A percentile compares a stretch with the other conserved stretches of the same genome.
Conservation (phyloP, 345 rosid species). For the Adansonia digitata region DNA sequence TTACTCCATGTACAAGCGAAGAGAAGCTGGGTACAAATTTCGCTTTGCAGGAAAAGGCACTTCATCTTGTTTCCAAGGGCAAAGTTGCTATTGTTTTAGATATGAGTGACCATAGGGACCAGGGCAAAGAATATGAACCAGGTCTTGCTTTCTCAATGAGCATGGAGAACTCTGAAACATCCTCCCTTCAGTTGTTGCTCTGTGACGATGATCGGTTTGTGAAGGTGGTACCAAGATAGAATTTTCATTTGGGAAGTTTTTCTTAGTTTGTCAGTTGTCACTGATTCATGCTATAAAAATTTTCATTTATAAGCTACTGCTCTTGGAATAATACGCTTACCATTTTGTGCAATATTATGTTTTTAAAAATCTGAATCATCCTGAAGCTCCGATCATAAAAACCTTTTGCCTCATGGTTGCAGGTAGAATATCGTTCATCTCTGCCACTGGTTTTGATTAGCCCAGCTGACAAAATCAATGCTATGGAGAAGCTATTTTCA, state of each 20-base stretch:
- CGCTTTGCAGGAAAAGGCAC: slow-evolving; percentile 46
- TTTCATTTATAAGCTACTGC: background rate
- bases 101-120: slow-evolving; percentile 27
- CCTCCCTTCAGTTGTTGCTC: slow-evolving; percentile 36
- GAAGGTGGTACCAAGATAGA: slow-evolving; percentile 40
- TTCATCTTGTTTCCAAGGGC: slow-evolving; percentile 47
- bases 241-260: slow-evolving; percentile 5
- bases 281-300: background rate
- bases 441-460: slow-evolving; percentile 63
- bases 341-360: background rate
- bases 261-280: background rate
- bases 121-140: slow-evolving; percentile 21
- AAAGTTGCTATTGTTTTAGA: slow-evolving; percentile 59
- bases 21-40: slow-evolving; percentile 35
- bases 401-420: slow-evolving; percentile 11
- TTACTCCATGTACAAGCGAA: slow-evolving; percentile 30
- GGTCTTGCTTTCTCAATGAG: slow-evolving; percentile 21
- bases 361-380: background rate
- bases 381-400: background rate
- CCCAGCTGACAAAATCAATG: slow-evolving; percentile 36
- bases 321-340: background rate
- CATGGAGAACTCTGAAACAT: slow-evolving; percentile 18
- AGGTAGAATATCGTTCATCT: slow-evolving; percentile 62
- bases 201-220: slow-evolving; percentile 40
- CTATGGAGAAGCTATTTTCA: slow-evolving; percentile 40